These are phyloP conservation scores for Emergomyces pasteurianus DNA, from an alignment of 2,329 filamentous ascomycete species.

Conservation along the genomic window DNA sequence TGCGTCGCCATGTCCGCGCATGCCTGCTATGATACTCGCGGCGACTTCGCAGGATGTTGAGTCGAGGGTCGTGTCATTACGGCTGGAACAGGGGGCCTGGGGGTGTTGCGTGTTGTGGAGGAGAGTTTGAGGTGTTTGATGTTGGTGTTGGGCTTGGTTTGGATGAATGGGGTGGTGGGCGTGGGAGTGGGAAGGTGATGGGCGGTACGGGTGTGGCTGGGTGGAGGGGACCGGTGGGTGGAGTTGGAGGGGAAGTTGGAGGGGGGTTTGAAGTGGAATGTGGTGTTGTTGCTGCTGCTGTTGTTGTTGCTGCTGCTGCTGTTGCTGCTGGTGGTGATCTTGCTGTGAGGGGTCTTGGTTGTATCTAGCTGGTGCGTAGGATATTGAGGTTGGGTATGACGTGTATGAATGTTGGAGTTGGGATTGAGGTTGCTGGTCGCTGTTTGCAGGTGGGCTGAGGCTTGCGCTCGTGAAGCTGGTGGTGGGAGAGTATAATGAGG, in stretches of 20 bases:
- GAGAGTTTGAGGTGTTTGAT: neutral
- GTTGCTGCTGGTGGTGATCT: conserved; percentile 12
- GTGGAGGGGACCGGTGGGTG: neutral
- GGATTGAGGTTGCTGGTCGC: neutral
- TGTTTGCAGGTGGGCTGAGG: neutral
- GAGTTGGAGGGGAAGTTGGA: neutral
- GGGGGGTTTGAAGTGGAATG: neutral
- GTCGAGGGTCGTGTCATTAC: neutral
- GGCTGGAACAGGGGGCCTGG: conserved; percentile 23
- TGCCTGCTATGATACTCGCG: conserved; percentile 13
- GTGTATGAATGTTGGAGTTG: neutral
- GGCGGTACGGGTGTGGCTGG: neutral
- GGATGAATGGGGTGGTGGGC: neutral
- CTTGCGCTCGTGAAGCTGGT: neutral
- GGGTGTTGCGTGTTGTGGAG: conserved; percentile 14
- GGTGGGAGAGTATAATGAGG: neutral
- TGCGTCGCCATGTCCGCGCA: conserved; percentile 10
- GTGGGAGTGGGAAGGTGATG: neutral
- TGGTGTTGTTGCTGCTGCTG: conserved; percentile 13
- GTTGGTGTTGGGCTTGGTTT: neutral
- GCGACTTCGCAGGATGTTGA: conserved; percentile 13
- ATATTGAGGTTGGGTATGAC: neutral
- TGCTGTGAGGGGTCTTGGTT: neutral
- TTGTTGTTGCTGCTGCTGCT: neutral
- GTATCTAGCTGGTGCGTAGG: neutral